Conservation (phyloP, 1,284 basidiomycete species). For the Singerocomus inundabilis region DNA sequence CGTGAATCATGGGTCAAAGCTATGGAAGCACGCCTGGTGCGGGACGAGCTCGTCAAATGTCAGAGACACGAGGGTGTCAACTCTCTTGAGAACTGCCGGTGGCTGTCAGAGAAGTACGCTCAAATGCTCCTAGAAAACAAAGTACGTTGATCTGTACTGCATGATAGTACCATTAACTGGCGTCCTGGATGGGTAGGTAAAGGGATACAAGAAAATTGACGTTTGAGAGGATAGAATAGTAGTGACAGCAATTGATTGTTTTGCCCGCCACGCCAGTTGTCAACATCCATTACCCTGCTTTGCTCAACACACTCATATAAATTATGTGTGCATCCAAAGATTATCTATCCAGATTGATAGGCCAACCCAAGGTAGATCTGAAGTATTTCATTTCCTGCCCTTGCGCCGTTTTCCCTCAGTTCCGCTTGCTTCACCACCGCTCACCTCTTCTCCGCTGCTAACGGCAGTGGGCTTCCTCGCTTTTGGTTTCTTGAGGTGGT, state of each 20-base stretch:
- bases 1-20: conserved; percentile 93
- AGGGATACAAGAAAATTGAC: conserved; percentile 55
- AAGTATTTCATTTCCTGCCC: conserved; percentile 50
- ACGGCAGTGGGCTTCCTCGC: conserved; percentile 43
- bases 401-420: conserved; percentile 59
- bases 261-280: not conserved
- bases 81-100: conserved; percentile 86
- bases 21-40: conserved; percentile 91
- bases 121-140: conserved; percentile 82
- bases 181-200: conserved; percentile 38
- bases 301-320: too few species aligned
- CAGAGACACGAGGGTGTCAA: conserved; percentile 91
- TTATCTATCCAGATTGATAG: conserved; percentile 3
- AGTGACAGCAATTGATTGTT: not conserved
- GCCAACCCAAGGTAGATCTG: not conserved
- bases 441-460: conserved; percentile 69
- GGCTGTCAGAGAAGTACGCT: conserved; percentile 83
- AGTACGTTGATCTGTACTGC: conserved; percentile 49
- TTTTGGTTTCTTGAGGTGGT: conserved; percentile 75
- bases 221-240: conserved; percentile 16
- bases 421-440: conserved; percentile 56
- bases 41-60: conserved; percentile 90
- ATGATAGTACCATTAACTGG: conserved; percentile 5
- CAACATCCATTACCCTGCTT: too few species aligned
- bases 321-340: conserved; percentile 5